These are phyloP conservation scores for Vigna radiata DNA, from an alignment of 306 rosid species.

Conservation along the genomic window DNA sequence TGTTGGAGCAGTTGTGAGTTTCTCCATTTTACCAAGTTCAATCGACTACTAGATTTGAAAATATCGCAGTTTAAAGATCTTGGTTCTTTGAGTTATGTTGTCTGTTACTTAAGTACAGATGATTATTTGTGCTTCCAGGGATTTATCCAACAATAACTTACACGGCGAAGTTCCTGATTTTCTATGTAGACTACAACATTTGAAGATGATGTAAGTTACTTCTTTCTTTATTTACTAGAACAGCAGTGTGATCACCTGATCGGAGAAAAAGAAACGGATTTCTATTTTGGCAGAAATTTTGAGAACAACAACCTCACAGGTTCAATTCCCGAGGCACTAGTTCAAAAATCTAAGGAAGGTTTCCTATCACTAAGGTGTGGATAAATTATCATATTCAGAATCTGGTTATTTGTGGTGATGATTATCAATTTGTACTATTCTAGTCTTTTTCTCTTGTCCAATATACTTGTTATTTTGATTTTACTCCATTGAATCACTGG, in stretches of 20 bases:
- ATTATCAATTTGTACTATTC: too few species aligned
- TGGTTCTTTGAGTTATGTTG: neutral
- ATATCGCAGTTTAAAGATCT: neutral
- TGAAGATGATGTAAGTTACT: conserved; percentile 51
- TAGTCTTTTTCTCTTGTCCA: too few species aligned
- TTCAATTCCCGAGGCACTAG: conserved; percentile 39
- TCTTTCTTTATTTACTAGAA: neutral
- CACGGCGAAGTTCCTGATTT: conserved; percentile 44
- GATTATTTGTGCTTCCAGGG: conserved; percentile 49
- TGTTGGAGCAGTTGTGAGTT: conserved; percentile 59
- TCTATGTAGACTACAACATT: conserved; percentile 24
- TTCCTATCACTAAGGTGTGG: conserved; percentile 49
- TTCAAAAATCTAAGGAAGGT: conserved; percentile 38
- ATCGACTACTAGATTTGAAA: neutral
- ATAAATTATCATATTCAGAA: neutral
- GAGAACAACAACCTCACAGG: conserved; percentile 53
- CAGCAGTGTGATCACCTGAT: neutral
- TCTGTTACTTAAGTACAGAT: neutral
- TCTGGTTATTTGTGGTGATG: neutral
- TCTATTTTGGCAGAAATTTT: conserved; percentile 51
- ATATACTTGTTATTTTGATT: too few species aligned
- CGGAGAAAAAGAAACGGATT: neutral
- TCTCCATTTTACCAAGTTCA: neutral
- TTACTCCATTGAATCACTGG: too few species aligned
- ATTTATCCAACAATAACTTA: conserved; percentile 60